Conservation (phyloP, 1,284 basidiomycete species). For the Ceratobasidium sp. region DNA sequence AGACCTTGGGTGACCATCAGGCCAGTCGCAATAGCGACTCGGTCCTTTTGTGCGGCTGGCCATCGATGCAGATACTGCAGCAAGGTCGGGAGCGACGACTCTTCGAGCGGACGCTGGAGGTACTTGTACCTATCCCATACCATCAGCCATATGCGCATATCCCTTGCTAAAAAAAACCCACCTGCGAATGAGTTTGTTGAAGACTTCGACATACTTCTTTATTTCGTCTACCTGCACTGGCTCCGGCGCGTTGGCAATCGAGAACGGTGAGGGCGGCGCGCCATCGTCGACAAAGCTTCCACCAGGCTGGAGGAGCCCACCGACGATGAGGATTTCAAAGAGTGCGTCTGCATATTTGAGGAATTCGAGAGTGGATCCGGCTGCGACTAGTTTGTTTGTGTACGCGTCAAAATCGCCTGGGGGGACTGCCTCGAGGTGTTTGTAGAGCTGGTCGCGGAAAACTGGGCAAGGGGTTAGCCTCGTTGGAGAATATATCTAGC, state of each 20-base stretch:
- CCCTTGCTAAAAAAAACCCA: constrained; percentile 49
- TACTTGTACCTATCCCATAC: constrained; percentile 85
- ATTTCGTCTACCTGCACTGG: constrained; percentile 81
- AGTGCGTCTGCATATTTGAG: constrained; percentile 96
- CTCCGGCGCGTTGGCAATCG: constrained; percentile 80
- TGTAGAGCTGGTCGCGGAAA: constrained; percentile 94
- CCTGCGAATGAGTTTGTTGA: constrained; percentile 96
- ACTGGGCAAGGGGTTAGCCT: constrained; percentile 56
- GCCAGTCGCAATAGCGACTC: constrained; percentile 82
- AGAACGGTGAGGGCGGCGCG: constrained; percentile 80
- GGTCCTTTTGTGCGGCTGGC: constrained; percentile 76
- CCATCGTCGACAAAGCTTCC: constrained; percentile 90
- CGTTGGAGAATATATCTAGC: constrained; percentile 33
- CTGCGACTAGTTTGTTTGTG: constrained; percentile 86
- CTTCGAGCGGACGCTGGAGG: constrained; percentile 94
- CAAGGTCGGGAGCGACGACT: constrained; percentile 79
- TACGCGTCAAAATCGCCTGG: constrained; percentile 83
- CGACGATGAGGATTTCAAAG: constrained; percentile 93
- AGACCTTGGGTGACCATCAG: constrained; percentile 85
- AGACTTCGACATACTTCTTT: constrained; percentile 90
- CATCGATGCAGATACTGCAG: constrained; percentile 91
- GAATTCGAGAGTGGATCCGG: constrained; percentile 89
- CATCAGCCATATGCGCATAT: constrained; percentile 27
- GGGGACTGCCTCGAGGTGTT: constrained; percentile 88
- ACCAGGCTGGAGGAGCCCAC: constrained; percentile 94